Percentiles rank a stretch among this genome's conserved stretches.
These are phyloP conservation scores for Malus asiatica DNA, from an alignment of 306 rosid species.

Conservation along the genomic window DNA sequence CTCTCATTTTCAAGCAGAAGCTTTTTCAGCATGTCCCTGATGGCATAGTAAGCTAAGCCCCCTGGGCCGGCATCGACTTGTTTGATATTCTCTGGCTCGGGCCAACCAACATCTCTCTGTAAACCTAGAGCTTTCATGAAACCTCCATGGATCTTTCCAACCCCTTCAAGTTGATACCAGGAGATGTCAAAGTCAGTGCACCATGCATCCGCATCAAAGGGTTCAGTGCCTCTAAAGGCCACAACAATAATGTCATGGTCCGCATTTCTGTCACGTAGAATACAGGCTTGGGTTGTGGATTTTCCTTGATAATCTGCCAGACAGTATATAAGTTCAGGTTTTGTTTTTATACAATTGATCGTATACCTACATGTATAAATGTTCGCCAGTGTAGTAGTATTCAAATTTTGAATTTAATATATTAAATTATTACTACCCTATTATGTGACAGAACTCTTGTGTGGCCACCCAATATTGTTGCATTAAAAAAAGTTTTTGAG, in stretches of 20 bases:
- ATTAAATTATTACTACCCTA: no score
- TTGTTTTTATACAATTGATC: not conserved
- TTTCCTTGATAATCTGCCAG: slow-evolving; percentile 52
- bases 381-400: not conserved
- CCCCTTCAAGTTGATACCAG: slow-evolving; percentile 50
- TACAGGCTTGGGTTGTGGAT: slow-evolving; percentile 51
- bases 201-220: slow-evolving; percentile 73
- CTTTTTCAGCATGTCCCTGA: slow-evolving; percentile 10
- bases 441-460: no score
- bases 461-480: no score
- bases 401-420: no score
- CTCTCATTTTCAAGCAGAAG: slow-evolving; percentile 6
- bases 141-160: slow-evolving; percentile 68
- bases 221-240: slow-evolving; percentile 74
- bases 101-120: slow-evolving; percentile 46
- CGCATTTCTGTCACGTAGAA: slow-evolving; percentile 37
- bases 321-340: not conserved
- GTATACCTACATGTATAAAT: not conserved
- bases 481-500: no score
- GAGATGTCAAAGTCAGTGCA: slow-evolving; percentile 73
- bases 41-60: slow-evolving; percentile 43
- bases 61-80: slow-evolving; percentile 8
- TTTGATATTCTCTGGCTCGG: slow-evolving; percentile 32
- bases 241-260: slow-evolving; percentile 50
- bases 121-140: slow-evolving; percentile 78